A percentile compares a stretch with the other conserved stretches of the same genome.
Conservation (phyloP, 2,329 filamentous ascomycete species). For the Cryoendolithus antarcticus region DNA sequence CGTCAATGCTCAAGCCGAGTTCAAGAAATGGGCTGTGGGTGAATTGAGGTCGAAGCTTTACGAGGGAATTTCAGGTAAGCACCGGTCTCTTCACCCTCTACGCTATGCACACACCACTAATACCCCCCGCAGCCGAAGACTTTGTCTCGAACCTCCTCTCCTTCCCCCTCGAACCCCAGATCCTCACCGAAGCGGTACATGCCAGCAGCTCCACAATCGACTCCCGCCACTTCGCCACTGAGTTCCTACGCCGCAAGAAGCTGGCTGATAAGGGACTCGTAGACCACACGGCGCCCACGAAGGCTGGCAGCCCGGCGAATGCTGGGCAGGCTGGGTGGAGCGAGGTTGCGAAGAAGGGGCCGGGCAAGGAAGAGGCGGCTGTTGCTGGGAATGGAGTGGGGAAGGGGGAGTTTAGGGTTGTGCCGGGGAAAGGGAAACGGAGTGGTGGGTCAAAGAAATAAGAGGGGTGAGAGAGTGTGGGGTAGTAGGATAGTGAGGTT, state of each 20-base stretch:
- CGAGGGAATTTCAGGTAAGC: constrained; percentile 53
- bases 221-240: constrained; percentile 82
- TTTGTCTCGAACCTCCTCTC: constrained; percentile 66
- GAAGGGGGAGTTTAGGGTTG: constrained; percentile 68
- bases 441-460: no score
- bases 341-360: constrained; percentile 92
- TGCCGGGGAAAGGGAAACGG: constrained; percentile 74
- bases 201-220: constrained; percentile 79
- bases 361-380: constrained; percentile 24
- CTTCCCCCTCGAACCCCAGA: constrained; percentile 62
- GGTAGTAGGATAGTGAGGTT: no score
- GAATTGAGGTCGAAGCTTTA: constrained; percentile 65
- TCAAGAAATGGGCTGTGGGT: constrained; percentile 80
- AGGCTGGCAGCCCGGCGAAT: constrained; percentile 39
- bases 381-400: constrained; percentile 22
- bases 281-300: constrained; percentile 45
- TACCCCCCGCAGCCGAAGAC: constrained; percentile 49
- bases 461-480: no score
- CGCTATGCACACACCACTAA: constrained; percentile 21
- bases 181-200: constrained; percentile 87
- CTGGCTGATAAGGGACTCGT: constrained; percentile 85
- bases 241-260: constrained; percentile 87
- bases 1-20: constrained; percentile 70
- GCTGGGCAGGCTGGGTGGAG: constrained; percentile 59
- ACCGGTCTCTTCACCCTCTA: neutral